Evolutionary conservation across 176 grass and related monocot genomes (phyloP), one percentile per base, ranked within the genome.

Genomic region (Raddia distichophylla): DNA sequence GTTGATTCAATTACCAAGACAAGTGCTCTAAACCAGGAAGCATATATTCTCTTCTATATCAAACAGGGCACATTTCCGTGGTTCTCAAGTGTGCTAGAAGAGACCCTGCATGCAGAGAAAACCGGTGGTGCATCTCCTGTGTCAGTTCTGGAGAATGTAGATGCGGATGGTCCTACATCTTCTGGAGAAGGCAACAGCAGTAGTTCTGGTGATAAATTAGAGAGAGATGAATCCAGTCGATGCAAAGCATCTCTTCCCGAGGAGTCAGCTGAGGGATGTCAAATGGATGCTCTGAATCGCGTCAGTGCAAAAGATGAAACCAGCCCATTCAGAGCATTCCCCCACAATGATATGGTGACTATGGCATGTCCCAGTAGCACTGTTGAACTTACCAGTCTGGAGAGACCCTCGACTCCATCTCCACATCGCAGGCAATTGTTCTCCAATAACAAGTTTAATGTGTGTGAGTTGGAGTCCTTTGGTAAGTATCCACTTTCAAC

Each of bases 1-100:
- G 90, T 98, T 46, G 60, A 69, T 33, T 83, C 76, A 5, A 91
- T 95, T 68, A 71, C 79, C 46, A 88, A 91, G 54, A 54, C 35
- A 53, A 34, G 16, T 10, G 92, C 87, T 19, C 69, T 98, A 76
- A 18, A 88, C 37, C 90, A 95, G 82, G 67, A 84, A 79, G 95
- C 90, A 59, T 95, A 95, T 69, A 83, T 98, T 50, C 88, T 98
- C 6, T 98, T 98, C 54, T 98, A 98, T 80, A 62, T 95, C 45
- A 95, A 88, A 73, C 85, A 84, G 71, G 90, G 92, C 17, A 74
- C 81, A 60, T 93, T 90, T 57, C 87, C 81, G 4, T 95, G 92
- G 95, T 98, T 98, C 71, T 93, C 82, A 19, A 86, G 76, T 64
- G 88, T 98, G 46, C 60, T 95, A 73, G 79, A 88, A 58, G 83